Percentiles rank a stretch among this genome's conserved stretches.
Conservation (phyloP, 768 basidiomycete species). For the Trichaptum fuscoviolaceum region DNA sequence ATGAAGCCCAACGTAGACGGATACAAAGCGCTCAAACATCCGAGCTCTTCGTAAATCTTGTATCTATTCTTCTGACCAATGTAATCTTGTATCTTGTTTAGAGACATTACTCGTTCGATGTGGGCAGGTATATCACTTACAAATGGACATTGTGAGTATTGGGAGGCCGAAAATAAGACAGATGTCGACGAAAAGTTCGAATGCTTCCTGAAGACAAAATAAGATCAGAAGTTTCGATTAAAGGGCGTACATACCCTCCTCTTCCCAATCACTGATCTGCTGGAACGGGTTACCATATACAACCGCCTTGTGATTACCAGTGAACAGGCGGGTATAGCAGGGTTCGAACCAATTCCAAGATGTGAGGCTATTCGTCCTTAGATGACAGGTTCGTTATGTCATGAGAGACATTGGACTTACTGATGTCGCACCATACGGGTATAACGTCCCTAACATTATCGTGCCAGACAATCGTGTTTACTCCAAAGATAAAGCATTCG, state of each 20-base stretch:
- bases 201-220: neutral
- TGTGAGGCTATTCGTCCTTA: conserved; percentile 29
- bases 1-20: neutral
- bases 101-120: neutral
- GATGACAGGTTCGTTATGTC: neutral
- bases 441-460: conserved; percentile 23
- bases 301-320: conserved; percentile 47
- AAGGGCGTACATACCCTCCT: conserved; percentile 15
- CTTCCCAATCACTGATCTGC: conserved; percentile 43
- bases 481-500: conserved; percentile 21
- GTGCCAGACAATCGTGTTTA: conserved; percentile 35
- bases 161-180: conserved; percentile 2
- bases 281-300: conserved; percentile 41
- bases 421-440: conserved; percentile 53
- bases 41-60: conserved; percentile 25
- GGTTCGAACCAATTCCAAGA: conserved; percentile 26
- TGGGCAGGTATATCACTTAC: neutral
- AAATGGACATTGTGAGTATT: neutral
- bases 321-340: conserved; percentile 34
- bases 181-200: neutral
- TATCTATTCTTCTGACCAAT: conserved; percentile 28
- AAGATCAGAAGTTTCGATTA: neutral
- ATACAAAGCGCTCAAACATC: conserved; percentile 17
- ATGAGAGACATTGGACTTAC: conserved; percentile 26
- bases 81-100: conserved; percentile 20